Conservation (phyloP, 345 rosid genomes). For the Sonneratia alba region DNA sequence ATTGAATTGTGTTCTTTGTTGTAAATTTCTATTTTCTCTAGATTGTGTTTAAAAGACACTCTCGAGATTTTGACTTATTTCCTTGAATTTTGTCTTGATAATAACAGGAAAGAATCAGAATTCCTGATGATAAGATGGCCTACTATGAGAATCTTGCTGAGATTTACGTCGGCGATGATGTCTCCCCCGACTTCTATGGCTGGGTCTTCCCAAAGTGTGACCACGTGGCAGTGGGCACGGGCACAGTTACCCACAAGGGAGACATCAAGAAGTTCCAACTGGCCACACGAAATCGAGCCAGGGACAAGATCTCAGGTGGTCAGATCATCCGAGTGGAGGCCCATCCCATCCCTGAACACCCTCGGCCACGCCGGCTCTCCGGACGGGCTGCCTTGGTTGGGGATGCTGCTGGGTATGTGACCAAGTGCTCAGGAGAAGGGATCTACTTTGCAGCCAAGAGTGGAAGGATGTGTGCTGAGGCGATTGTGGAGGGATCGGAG, state of each 20-base stretch:
- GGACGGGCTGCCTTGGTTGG: slow-evolving; percentile 78
- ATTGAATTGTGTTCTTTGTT: not conserved
- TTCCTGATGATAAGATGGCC: slow-evolving; percentile 78
- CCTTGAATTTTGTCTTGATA: not conserved
- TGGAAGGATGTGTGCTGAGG: slow-evolving; percentile 94
- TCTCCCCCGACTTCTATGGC: slow-evolving; percentile 88
- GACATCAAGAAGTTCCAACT: slow-evolving; percentile 88
- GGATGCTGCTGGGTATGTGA: slow-evolving; percentile 90
- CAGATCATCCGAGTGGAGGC: slow-evolving; percentile 90
- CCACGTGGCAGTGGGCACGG: slow-evolving; percentile 93
- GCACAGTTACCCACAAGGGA: slow-evolving; percentile 85
- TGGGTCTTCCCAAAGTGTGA: slow-evolving; percentile 97
- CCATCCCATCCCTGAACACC: slow-evolving; percentile 87
- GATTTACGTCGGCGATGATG: slow-evolving; percentile 93
- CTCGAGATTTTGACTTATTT: not conserved
- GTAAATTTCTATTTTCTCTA: not conserved
- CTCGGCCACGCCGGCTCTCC: slow-evolving; percentile 57
- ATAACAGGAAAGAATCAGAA: slow-evolving; percentile 69
- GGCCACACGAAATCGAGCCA: slow-evolving; percentile 81
- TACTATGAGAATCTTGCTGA: slow-evolving; percentile 86
- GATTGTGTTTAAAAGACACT: not conserved
- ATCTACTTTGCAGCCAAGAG: slow-evolving; percentile 92
- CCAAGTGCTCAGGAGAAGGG: slow-evolving; percentile 87
- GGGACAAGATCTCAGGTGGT: slow-evolving; percentile 81
- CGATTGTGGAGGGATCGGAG: slow-evolving; percentile 74